Base-by-base conservation (phyloP, 192 early-diverging fungal species). In the Allomyces arbusculus region DNA sequence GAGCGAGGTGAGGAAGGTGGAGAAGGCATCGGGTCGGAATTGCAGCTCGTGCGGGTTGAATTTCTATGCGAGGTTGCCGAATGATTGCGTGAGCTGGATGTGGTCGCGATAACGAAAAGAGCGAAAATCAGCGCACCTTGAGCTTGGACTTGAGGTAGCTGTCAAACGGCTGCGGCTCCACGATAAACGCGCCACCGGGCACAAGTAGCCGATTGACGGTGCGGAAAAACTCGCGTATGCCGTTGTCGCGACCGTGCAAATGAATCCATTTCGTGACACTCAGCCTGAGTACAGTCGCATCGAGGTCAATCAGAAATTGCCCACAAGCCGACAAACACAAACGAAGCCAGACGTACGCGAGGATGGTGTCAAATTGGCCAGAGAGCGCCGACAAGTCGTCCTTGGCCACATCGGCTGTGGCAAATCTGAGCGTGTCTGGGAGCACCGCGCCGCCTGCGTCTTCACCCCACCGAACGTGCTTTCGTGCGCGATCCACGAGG, bases 241-340 rank as follows among this genome's bases (percentile, higher is more conserved):
- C 88, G 10, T 71, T 68, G 67, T 92, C 90, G 0, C 87, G 88
- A 23, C 78, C 66, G 67, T 86, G 78, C 20, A 92, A 71, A 64
- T 92, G 90, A 61, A 92, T 87, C 88, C 88, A 90, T 69, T 92
- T 92, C 10, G 84, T 84, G 23, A 92, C 71, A 40, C 79, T 82
- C 14, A 91, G 75, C 0, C 80, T 77, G 69, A 0, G 45, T 16
- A 0, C 10, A 16, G 2, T 20, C 25, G n/a, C 40, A 44, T 63
- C 11, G 23, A 61, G 25, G n/a, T 62, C 16, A 0, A 23, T 25
- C 20, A 28, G 24, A 22, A 26, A 45, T 20, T 67, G 62, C 50
- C 5, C 19, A 40, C 8, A 7, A 67, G 40, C 23, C 44, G 33
- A 67, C 10, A 20, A 6, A 44, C 61, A 20, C 64, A n/a, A 25